Percentiles rank a stretch among this genome's conserved stretches.
Conservation (phyloP, 208 protist species). For the Acanthamoeba quina region DNA sequence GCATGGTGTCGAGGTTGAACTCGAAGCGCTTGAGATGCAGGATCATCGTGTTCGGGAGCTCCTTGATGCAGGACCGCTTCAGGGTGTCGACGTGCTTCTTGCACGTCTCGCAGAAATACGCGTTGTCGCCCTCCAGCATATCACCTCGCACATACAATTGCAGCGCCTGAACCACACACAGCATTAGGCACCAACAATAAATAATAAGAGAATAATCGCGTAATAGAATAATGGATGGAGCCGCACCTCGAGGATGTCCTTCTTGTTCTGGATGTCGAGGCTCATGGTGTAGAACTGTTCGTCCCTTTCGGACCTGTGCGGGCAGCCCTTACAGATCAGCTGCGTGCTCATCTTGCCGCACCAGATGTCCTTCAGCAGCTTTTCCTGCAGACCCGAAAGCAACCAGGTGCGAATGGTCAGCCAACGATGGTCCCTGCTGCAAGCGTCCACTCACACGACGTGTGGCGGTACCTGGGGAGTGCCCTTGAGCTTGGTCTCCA, state of each 20-base stretch:
- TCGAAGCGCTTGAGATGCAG: conserved; percentile 88
- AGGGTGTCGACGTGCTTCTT: conserved; percentile 76
- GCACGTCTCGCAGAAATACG: conserved; percentile 86
- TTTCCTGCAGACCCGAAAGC: conserved; percentile 51
- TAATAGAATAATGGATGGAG: conserved; percentile 47
- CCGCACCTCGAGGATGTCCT: conserved; percentile 18
- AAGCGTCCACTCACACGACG: no score
- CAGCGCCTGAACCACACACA: conserved; percentile 80
- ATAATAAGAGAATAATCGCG: not conserved
- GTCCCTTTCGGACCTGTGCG: conserved; percentile 81
- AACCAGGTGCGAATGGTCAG: no score
- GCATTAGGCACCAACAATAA: not conserved
- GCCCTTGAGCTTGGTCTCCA: conserved; percentile 78
- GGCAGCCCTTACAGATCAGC: conserved; percentile 84
- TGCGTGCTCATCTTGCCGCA: conserved; percentile 84
- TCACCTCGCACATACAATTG: conserved; percentile 86
- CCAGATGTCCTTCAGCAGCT: conserved; percentile 82
- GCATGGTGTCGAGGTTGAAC: conserved; percentile 75
- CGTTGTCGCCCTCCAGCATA: conserved; percentile 85
- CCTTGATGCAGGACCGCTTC: conserved; percentile 77
- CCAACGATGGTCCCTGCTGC: no score
- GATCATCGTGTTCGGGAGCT: conserved; percentile 86
- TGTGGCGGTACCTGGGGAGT: not conserved
- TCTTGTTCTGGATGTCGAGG: conserved; percentile 64
- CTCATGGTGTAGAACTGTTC: conserved; percentile 83